Conservation (phyloP, 306 rosid species). For the Boehmeria nivea region DNA sequence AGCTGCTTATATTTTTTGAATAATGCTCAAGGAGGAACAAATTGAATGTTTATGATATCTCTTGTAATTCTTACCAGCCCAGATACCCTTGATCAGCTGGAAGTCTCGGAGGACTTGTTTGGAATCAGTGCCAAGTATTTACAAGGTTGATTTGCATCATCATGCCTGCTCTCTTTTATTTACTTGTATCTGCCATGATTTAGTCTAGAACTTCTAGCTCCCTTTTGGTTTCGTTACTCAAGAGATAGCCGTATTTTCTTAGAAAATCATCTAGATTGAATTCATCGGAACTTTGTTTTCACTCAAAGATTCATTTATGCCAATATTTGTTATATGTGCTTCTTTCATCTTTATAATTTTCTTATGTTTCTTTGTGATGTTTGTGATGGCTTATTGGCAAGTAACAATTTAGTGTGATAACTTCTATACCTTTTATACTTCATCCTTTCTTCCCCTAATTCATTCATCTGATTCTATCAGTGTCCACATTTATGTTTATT, state of each 20-base stretch:
- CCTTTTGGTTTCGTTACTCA: no score
- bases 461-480: neutral
- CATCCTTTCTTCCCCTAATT: neutral
- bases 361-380: no score
- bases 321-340: no score
- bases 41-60: conserved; percentile 18
- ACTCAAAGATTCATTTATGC: no score
- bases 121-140: conserved; percentile 58
- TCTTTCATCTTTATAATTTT: no score
- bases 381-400: no score
- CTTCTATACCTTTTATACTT: no score
- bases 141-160: conserved; percentile 37
- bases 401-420: no score
- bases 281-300: neutral
- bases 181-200: neutral
- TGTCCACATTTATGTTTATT: conserved; percentile 1
- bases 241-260: no score
- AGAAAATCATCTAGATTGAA: neutral
- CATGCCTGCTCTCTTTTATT: conserved; percentile 15
- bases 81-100: conserved; percentile 73
- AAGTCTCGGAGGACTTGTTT: conserved; percentile 69
- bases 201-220: no score
- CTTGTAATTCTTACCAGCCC: conserved; percentile 42
- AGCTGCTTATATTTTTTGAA: neutral
- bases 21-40: neutral